Evolutionary conservation across 805 yeast species (phyloP).

Genomic region (Starmerella tilneyi): DNA sequence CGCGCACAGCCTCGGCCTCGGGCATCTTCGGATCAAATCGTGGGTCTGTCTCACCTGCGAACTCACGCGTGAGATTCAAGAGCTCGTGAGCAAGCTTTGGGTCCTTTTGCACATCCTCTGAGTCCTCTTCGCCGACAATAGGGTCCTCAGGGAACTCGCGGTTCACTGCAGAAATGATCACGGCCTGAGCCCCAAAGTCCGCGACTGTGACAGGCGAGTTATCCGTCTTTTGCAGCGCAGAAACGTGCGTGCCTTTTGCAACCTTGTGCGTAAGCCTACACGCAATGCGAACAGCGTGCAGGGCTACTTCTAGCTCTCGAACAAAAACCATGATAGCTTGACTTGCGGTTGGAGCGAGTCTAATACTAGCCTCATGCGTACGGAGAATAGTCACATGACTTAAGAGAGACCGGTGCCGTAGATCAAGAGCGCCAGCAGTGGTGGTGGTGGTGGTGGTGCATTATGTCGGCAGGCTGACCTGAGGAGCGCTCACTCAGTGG

Average conservation of each 20-base stretch:
- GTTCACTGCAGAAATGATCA: constrained; percentile 72
- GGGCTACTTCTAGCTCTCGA: constrained; percentile 65
- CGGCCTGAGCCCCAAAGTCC: constrained; percentile 92
- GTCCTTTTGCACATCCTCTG: constrained; percentile 51
- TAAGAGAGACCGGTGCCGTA: too few relatives aligned
- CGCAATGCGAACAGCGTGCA: constrained; percentile 84
- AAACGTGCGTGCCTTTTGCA: constrained; percentile 22
- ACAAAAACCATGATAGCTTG: constrained; percentile 4
- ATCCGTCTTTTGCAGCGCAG: constrained; percentile 61
- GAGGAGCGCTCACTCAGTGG: too few relatives aligned
- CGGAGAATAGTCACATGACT: too few relatives aligned
- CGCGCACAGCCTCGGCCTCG: constrained; percentile 20
- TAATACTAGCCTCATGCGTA: too few relatives aligned
- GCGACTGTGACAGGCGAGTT: constrained; percentile 91
- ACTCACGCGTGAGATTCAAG: constrained; percentile 46
- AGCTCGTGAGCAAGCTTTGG: constrained; percentile 44
- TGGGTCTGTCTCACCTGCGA: constrained; percentile 33
- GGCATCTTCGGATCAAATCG: constrained; percentile 24
- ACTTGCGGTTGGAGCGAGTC: background rate
- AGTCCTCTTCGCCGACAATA: constrained; percentile 91
- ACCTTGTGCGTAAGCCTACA: constrained; percentile 62
- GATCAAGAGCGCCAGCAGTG: too few relatives aligned
- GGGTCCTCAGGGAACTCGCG: constrained; percentile 73
- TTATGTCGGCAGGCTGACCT: too few relatives aligned
- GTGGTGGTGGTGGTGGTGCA: too few relatives aligned